Conservation (phyloP, 139 green algal species). For the Closterium sp. region DNA sequence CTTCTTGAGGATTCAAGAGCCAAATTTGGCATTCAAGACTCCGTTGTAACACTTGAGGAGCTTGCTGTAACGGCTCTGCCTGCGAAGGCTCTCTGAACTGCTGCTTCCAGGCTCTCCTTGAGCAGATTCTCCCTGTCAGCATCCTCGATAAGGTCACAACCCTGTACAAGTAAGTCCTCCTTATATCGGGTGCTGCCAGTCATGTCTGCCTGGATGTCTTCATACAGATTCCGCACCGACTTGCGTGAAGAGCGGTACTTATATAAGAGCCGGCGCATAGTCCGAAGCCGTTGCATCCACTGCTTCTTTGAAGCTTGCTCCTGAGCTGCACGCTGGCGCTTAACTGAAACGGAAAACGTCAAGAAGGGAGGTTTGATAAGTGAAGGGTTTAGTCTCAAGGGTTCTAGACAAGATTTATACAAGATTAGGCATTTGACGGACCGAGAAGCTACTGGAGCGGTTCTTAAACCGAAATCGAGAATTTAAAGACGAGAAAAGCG, state of each 20-base stretch:
- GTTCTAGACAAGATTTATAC: no score
- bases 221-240: not conserved
- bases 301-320: not conserved
- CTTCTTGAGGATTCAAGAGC: not conserved
- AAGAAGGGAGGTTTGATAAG: not conserved
- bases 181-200: not conserved
- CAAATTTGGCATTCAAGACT: not conserved
- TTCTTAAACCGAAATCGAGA: no score
- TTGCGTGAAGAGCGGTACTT: not conserved
- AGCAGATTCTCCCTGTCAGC: not conserved
- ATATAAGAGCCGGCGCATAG: not conserved
- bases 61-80: not conserved
- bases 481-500: no score
- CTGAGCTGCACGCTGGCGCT: not conserved
- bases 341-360: not conserved
- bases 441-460: no score
- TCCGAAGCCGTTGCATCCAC: not conserved
- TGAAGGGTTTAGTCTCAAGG: not conserved
- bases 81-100: not conserved
- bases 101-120: not conserved
- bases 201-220: not conserved
- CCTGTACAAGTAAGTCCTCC: not conserved
- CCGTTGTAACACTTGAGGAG: not conserved
- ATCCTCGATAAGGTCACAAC: not conserved
- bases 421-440: no score